These are phyloP conservation scores for Nicotiana tabacum DNA, from an alignment of 257 asterid species.

Conservation along the genomic window DNA sequence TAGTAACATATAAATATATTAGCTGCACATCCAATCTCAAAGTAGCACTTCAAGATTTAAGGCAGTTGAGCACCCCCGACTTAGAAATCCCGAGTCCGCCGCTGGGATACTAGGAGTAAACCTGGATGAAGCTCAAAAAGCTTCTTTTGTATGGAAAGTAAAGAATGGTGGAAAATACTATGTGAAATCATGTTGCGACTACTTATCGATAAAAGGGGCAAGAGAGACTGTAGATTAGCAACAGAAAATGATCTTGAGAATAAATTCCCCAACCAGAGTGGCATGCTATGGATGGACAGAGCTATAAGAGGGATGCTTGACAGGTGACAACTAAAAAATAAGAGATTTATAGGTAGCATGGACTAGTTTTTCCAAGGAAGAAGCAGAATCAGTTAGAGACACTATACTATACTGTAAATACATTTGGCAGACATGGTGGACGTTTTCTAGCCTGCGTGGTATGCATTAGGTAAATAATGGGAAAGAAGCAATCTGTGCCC, in stretches of 20 bases:
- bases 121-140: not conserved
- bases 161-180: constrained; percentile 7
- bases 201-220: not conserved
- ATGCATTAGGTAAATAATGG: not conserved
- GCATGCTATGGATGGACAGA: not conserved
- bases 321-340: not conserved
- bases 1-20: no score
- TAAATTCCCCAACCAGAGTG: not conserved
- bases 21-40: no score
- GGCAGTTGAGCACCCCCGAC: no score
- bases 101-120: not conserved
- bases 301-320: not conserved
- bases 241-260: not conserved
- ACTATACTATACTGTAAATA: not conserved
- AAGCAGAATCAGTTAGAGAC: not conserved
- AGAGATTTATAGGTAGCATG: not conserved
- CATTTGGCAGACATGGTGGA: not conserved
- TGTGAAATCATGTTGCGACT: constrained; percentile 9
- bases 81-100: no score
- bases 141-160: not conserved
- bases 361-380: not conserved
- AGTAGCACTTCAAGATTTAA: no score
- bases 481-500: not conserved
- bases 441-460: not conserved
- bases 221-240: not conserved